Percentiles rank a stretch among this genome's conserved stretches.
phyloP scores from a whole-genome alignment of 73 alveolate species.

The Effrenium voratum region DNA sequence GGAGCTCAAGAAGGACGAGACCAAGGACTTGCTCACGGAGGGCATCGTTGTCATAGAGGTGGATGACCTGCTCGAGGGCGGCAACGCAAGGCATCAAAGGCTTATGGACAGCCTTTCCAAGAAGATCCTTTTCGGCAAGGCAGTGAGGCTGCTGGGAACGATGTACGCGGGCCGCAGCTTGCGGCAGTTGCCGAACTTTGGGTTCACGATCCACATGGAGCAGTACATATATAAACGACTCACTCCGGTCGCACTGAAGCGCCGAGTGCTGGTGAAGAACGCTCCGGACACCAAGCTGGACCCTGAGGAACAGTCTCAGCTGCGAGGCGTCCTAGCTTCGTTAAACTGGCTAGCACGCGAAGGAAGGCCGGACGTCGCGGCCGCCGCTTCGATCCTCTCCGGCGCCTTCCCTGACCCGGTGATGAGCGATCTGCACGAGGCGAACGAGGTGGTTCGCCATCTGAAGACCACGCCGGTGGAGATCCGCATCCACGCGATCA shows the following conservation, averaged over 20 bases:
- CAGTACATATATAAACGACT: neutral
- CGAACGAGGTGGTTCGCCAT: neutral
- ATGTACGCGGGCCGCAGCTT: neutral
- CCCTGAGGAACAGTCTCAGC: neutral
- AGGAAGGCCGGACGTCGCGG: neutral
- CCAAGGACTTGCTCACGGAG: neutral
- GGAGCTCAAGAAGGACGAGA: neutral
- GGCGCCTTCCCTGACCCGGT: neutral
- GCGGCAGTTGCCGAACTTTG: neutral
- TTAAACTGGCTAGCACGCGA: conserved; percentile 4
- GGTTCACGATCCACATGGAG: neutral
- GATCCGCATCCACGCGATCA: neutral
- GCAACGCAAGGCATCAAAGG: neutral
- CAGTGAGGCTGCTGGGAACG: neutral
- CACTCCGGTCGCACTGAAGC: neutral
- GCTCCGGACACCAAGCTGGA: neutral
- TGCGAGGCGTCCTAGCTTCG: neutral
- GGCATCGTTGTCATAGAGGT: neutral
- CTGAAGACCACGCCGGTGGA: neutral
- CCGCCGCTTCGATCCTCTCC: neutral
- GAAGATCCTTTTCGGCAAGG: neutral
- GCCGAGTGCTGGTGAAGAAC: neutral
- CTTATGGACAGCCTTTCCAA: neutral
- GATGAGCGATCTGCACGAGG: neutral
- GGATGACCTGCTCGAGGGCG: neutral